Evolutionary conservation across 2,329 filamentous ascomycete genomes (phyloP), one percentile per base, ranked within the genome.

Genomic region (Neoascochyta sp.): DNA sequence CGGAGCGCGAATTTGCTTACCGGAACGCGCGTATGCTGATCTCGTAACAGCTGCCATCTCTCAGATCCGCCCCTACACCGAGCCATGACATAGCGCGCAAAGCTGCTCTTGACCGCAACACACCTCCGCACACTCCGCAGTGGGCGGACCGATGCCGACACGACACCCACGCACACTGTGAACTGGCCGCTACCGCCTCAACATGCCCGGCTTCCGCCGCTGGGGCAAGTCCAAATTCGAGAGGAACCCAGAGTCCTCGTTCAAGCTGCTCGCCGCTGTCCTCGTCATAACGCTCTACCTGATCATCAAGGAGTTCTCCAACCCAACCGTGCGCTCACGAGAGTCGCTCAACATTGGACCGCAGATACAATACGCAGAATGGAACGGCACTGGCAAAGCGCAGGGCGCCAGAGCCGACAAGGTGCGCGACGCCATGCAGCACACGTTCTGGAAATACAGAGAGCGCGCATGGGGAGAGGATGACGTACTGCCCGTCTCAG

Each of bases 271-370:
- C 27, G 53, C 57, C 22, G 64, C 58, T 27, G 49, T 60, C 31
- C 45, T 66, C 36, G 54, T 67, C 43, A 52, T 67, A 32, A 55
- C 52, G 16, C 54, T 66, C 29, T 67, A 65, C 52, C 52, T 66
- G 26, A 35, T 67, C 18, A 57, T 63, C 35, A 59, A 61, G 24
- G 50, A 57, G 30, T 61, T 64, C 36, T 54, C 57, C 29, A 39
- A 54, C 32, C 53, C 60, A 5, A 54, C 47, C 9, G 30, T 56
- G 20, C 47, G 48, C 27, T 35, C 34, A 15, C 32, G 40, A 26
- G 38, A 33, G 10, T 24, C 28, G 8, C 32, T 35, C 4, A 24
- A 36, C 7, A 27, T 33, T 24, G 56, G 58, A 22, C 52, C 58
- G 10, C 46, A 38, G 5, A 57, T 64, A 42, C 62, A 65, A 30